These are phyloP conservation scores for Leucocoprinus gongylophorus DNA, from an alignment of 1,284 basidiomycete genomes.

Conservation along the genomic window DNA sequence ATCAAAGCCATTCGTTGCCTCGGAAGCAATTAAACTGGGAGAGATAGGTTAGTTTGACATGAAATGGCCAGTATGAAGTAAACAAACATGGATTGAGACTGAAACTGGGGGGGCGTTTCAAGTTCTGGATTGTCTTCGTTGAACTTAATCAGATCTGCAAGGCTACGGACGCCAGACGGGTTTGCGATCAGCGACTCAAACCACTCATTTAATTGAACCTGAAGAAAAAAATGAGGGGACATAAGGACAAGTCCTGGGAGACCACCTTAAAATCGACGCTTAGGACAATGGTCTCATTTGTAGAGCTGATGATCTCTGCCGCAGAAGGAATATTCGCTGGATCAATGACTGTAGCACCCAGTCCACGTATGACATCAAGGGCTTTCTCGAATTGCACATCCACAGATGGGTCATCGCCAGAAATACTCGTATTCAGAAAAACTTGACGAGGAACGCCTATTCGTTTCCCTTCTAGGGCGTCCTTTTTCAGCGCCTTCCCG, in stretches of 20 bases:
- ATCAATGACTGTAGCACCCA: slow-evolving; percentile 58
- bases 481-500: slow-evolving; percentile 40
- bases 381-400: slow-evolving; percentile 45
- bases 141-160: slow-evolving; percentile 52
- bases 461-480: slow-evolving; percentile 48
- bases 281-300: slow-evolving; percentile 49
- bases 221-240: neutral
- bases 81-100: slow-evolving; percentile 38
- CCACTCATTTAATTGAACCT: slow-evolving; percentile 49
- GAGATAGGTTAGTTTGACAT: neutral
- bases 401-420: slow-evolving; percentile 37
- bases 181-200: slow-evolving; percentile 37
- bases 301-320: slow-evolving; percentile 41
- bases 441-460: slow-evolving; percentile 52
- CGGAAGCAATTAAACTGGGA: slow-evolving; percentile 41
- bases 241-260: neutral
- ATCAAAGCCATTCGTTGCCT: slow-evolving; percentile 43
- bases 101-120: slow-evolving; percentile 44
- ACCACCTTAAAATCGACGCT: slow-evolving; percentile 51
- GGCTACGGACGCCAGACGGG: slow-evolving; percentile 46
- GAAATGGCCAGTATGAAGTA: neutral
- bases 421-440: slow-evolving; percentile 38
- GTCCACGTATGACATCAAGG: slow-evolving; percentile 36
- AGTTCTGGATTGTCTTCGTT: slow-evolving; percentile 41
- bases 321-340: slow-evolving; percentile 55